These are phyloP conservation scores for Penicillium salamii DNA, from an alignment of 495 filamentous ascomycete genomes.

Conservation along the genomic window DNA sequence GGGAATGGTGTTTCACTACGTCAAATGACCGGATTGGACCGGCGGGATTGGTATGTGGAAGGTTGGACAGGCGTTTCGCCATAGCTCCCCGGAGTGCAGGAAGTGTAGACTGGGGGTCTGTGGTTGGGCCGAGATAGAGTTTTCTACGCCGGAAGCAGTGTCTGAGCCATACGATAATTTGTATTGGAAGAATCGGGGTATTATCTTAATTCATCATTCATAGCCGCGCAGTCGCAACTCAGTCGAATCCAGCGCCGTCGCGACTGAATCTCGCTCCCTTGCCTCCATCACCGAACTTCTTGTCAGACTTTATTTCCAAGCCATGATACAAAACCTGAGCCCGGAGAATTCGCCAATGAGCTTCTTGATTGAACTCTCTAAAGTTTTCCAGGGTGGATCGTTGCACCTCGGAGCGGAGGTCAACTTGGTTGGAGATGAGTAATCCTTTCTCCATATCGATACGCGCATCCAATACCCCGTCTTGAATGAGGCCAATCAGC, in stretches of 20 bases:
- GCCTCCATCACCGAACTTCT: not conserved
- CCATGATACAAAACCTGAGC: constrained; percentile 72
- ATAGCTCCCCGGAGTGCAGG: not conserved
- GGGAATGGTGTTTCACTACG: not conserved
- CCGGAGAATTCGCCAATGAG: constrained; percentile 69
- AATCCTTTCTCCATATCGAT: constrained; percentile 81
- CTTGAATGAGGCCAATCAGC: constrained; percentile 71
- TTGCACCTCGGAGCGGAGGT: constrained; percentile 68
- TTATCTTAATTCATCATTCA: constrained; percentile 23
- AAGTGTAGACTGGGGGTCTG: not conserved
- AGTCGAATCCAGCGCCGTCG: not conserved
- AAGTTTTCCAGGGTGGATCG: constrained; percentile 61
- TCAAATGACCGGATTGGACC: not conserved
- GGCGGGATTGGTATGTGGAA: constrained; percentile 4
- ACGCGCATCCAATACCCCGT: constrained; percentile 67
- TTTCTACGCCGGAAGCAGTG: not conserved
- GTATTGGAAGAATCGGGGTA: constrained; percentile 11
- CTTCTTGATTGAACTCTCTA: constrained; percentile 66
- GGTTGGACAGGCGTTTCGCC: constrained; percentile 4
- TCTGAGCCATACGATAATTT: not conserved
- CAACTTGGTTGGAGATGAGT: constrained; percentile 64
- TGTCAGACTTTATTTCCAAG: constrained; percentile 59
- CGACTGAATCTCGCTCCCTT: not conserved
- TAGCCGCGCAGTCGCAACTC: not conserved
- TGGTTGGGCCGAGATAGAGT: not conserved